Evolutionary conservation across 1,139 yeast species (phyloP).

Genomic region (Taiozyma sp.): DNA sequence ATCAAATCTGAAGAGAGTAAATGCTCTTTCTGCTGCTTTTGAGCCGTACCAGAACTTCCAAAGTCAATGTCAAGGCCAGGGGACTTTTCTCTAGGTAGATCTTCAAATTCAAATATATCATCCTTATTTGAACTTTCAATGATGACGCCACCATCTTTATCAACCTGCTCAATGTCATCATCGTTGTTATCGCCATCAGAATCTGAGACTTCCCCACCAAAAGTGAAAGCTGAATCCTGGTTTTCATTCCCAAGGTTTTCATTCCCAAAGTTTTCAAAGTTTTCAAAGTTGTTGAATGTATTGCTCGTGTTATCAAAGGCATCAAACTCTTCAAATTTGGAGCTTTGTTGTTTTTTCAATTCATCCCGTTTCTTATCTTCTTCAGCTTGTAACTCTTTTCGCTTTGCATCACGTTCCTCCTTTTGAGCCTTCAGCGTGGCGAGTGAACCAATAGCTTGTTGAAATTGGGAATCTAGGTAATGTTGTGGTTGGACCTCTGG

Average conservation of each 20-base stretch:
- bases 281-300: constrained; percentile 2
- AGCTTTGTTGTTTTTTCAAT: not conserved
- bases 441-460: constrained; percentile 13
- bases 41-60: not conserved
- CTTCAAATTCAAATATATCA: not conserved
- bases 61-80: not conserved
- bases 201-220: not conserved
- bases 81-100: not conserved
- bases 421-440: constrained; percentile 12
- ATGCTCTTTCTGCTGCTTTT: not conserved
- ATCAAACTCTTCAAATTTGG: not conserved
- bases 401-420: constrained; percentile 9
- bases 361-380: constrained; percentile 12
- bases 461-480: constrained; percentile 15
- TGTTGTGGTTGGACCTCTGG: constrained; percentile 6
- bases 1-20: not conserved
- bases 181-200: not conserved
- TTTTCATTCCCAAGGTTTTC: no score
- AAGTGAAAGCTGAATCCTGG: not conserved
- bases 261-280: constrained; percentile 1
- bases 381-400: constrained; percentile 9
- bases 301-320: not conserved
- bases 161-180: not conserved
- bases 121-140: not conserved
- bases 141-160: not conserved